Percentiles rank a stretch among this genome's conserved stretches.
phyloP scores from a whole-genome alignment of 192 early-diverging fungal genomes.

The Coemansia sp. region DNA sequence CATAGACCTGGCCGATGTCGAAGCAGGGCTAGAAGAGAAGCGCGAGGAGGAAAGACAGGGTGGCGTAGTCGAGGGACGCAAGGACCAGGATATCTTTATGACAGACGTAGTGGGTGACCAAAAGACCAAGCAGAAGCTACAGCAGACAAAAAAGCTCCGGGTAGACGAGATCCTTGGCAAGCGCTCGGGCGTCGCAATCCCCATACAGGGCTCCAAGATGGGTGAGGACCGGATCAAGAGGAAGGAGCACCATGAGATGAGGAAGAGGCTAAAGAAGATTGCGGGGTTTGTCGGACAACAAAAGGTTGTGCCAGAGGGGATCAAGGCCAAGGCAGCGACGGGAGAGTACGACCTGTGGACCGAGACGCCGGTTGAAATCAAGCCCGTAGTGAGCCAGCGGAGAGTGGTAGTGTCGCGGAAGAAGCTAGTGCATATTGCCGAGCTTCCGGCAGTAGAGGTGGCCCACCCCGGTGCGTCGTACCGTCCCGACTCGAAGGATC shows the following conservation, averaged over 20 bases:
- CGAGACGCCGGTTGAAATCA: background rate
- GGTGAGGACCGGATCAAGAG: constrained; percentile 32
- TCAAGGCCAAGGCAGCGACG: constrained; percentile 13
- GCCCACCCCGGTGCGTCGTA: constrained; percentile 90
- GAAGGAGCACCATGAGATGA: constrained; percentile 24
- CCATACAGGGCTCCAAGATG: constrained; percentile 23
- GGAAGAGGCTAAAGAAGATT: constrained; percentile 30
- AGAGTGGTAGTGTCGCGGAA: constrained; percentile 20
- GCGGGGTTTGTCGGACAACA: constrained; percentile 24
- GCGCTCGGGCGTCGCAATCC: constrained; percentile 63
- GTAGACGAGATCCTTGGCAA: constrained; percentile 85
- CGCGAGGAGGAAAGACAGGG: constrained; percentile 72
- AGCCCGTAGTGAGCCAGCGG: constrained; percentile 4
- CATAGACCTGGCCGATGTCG: constrained; percentile 80
- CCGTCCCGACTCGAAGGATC: constrained; percentile 80
- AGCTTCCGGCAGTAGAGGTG: constrained; percentile 69
- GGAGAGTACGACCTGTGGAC: constrained; percentile 46
- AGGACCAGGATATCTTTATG: constrained; percentile 31
- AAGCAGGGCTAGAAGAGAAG: constrained; percentile 69
- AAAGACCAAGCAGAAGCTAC: constrained; percentile 16
- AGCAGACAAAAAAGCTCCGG: constrained; percentile 58
- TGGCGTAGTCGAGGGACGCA: constrained; percentile 22
- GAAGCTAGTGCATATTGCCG: constrained; percentile 29
- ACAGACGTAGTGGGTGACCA: constrained; percentile 26
- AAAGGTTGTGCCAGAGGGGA: constrained; percentile 5